Conservation (phyloP, 2,329 filamentous ascomycete genomes). For the Beauveria sp. region DNA sequence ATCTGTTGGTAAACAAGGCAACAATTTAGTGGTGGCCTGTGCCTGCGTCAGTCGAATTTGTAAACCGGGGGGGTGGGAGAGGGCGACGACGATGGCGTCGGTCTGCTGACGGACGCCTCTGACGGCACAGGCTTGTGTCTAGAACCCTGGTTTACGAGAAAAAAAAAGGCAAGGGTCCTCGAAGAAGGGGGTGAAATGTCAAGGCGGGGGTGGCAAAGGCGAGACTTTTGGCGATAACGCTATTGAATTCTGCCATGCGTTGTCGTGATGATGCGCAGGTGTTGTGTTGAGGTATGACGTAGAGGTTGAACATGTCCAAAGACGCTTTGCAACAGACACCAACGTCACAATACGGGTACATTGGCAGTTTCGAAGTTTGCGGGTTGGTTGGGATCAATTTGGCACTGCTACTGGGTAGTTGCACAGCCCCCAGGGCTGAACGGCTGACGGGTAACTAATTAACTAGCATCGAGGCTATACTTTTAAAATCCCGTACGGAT, state of each 20-base stretch:
- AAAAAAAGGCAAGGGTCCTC: neutral
- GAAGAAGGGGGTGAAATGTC: neutral
- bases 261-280: neutral
- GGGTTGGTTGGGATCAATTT: neutral
- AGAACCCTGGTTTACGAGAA: neutral
- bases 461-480: too few species aligned
- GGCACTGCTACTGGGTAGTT: neutral
- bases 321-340: neutral
- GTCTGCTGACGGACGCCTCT: slow-evolving; percentile 7
- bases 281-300: neutral
- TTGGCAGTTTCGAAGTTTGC: neutral
- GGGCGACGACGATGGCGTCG: neutral
- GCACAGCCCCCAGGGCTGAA: too few species aligned
- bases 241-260: neutral
- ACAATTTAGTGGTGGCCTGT: slow-evolving; percentile 1
- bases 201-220: neutral
- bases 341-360: too few species aligned
- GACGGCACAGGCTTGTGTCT: neutral
- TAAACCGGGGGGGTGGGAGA: too few species aligned
- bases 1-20: neutral
- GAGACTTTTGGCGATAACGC: neutral
- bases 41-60: neutral
- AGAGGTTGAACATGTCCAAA: neutral
- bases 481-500: too few species aligned
- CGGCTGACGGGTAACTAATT: too few species aligned